phyloP scores from a whole-genome alignment of 306 rosid species.

The Carpinus fangiana region DNA sequence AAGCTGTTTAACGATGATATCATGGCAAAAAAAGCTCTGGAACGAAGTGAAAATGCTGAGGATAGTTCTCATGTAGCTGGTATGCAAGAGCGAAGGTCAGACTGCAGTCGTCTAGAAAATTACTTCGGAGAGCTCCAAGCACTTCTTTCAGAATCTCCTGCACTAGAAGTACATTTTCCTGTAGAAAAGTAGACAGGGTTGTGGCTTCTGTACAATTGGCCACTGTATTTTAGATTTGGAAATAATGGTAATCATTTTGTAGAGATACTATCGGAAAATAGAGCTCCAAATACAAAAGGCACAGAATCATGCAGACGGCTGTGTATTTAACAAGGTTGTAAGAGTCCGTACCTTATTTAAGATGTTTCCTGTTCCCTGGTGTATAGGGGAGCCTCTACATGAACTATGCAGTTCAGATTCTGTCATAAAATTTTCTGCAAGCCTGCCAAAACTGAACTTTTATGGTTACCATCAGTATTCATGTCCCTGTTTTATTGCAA shows the following conservation, averaged over 20 bases:
- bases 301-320: not conserved
- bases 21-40: conserved; percentile 32
- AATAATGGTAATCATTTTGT: not conserved
- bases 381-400: not conserved
- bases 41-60: conserved; percentile 30
- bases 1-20: conserved; percentile 49
- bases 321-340: not conserved
- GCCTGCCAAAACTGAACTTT: not conserved
- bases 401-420: not conserved
- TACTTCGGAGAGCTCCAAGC: conserved; percentile 49
- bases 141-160: conserved; percentile 50
- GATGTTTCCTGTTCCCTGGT: not conserved
- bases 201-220: conserved; percentile 3
- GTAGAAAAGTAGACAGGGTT: conserved; percentile 27
- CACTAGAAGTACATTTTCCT: conserved; percentile 39
- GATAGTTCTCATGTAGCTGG: conserved; percentile 15
- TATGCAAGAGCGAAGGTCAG: conserved; percentile 36
- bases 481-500: not conserved
- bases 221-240: not conserved
- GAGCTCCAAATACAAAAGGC: no score
- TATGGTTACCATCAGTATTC: not conserved
- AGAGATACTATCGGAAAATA: not conserved
- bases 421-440: not conserved
- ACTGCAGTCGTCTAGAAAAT: conserved; percentile 32
- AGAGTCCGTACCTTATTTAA: not conserved